Base-by-base conservation (phyloP, 2,329 filamentous ascomycete genomes). In the Parastagonospora nodorum region DNA sequence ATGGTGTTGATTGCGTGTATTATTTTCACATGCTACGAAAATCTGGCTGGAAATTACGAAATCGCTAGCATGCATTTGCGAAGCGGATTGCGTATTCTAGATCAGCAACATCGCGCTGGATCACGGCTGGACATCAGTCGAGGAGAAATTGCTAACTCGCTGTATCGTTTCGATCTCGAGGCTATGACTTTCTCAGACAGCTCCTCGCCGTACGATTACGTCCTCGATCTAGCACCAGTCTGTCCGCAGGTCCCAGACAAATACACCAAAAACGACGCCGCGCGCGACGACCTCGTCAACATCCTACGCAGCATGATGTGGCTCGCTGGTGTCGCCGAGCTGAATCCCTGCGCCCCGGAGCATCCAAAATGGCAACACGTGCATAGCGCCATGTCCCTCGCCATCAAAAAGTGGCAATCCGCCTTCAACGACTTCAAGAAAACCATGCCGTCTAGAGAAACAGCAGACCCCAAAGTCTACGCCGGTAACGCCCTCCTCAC, bases 171-270 rank as follows among this genome's bases (percentile, higher is more conserved):
- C 50, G 64, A 68, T 42, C 44, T 69, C 6, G 65, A 69, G 45
- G 64, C 67, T 19, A 69, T 69, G 65, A 67, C 64, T 2, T 69
- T 68, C 46, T 68, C 67, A 10, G 67, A 69, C 38, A 58, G 61
- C 29, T 39, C 61, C 14, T 64, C 63, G 6, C 59, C 58, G 8
- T 69, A 69, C 50, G 47, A 63, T 6, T 69, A 61, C 42, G 45
- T 48, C 5, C 37, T 63, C 6, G 57, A 61, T 19, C 55, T 48
- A 31, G 55, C 62, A 10, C 63, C 64, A 12, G 53, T 55, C 2
- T 61, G 53, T 39, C 64, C 64, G 6, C 39, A 32, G 10, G 61
- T 69, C 33, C 59, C 57, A 7, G 42, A 56, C 1, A 29, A 38
- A 3, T 69, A 67, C 51, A 55, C 51, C 2, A 58, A 31, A 16